These are phyloP conservation scores for Chaetoceros muelleri DNA, from an alignment of 108 stramenopile species.

Conservation along the genomic window DNA sequence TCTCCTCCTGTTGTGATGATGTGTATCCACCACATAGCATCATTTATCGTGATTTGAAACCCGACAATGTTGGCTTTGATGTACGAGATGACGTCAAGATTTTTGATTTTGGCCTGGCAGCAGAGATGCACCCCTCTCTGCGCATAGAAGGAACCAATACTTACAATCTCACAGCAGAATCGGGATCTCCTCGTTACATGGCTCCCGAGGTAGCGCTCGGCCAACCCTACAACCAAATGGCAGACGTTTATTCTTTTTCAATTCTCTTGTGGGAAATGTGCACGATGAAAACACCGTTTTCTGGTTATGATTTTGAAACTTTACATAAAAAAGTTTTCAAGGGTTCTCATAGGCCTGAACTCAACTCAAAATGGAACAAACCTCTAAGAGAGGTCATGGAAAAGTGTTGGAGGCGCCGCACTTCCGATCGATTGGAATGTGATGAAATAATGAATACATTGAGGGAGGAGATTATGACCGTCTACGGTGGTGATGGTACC, in stretches of 20 bases:
- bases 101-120: constrained; percentile 57
- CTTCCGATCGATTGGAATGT: neutral
- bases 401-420: neutral
- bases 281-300: constrained; percentile 54
- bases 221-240: constrained; percentile 81
- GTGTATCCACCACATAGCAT: constrained; percentile 33
- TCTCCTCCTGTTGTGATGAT: constrained; percentile 21
- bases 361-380: neutral
- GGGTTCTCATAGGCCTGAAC: neutral
- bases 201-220: constrained; percentile 74
- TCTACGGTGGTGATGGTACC: neutral
- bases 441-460: neutral
- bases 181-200: constrained; percentile 89
- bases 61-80: constrained; percentile 51
- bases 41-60: constrained; percentile 49
- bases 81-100: constrained; percentile 28
- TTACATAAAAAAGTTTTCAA: neutral
- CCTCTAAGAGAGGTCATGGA: neutral
- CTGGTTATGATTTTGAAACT: constrained; percentile 5
- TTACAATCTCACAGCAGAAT: neutral
- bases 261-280: constrained; percentile 69
- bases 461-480: neutral
- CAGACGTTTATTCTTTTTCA: constrained; percentile 81
- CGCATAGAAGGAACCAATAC: neutral
- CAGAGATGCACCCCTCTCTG: constrained; percentile 4